These are phyloP conservation scores for Didymella sp. DNA, from an alignment of 2,329 filamentous ascomycete genomes.

Conservation along the genomic window DNA sequence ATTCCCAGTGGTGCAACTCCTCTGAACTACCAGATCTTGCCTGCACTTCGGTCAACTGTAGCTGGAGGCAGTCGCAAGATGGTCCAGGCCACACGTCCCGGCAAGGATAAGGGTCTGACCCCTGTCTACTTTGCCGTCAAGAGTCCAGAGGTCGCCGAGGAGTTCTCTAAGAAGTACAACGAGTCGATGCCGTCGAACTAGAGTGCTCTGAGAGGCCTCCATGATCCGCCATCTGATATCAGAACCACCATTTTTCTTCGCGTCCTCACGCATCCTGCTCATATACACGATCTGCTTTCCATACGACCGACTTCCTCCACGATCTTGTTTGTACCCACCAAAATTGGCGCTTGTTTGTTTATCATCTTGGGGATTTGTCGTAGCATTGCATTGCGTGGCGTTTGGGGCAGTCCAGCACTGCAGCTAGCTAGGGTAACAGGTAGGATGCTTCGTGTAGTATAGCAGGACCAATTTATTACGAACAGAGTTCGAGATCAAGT, in stretches of 20 bases:
- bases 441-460: constrained; percentile 13
- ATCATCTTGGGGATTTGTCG: constrained; percentile 10
- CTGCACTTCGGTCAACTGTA: constrained; percentile 32
- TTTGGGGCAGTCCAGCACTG: constrained; percentile 17
- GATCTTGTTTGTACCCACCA: constrained; percentile 5
- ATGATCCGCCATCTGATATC: neutral
- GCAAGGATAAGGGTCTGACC: constrained; percentile 34
- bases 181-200: constrained; percentile 32
- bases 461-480: constrained; percentile 5
- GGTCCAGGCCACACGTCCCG: constrained; percentile 34
- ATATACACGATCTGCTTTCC: neutral
- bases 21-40: constrained; percentile 44
- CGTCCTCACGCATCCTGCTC: neutral
- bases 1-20: constrained; percentile 40
- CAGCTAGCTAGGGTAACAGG: constrained; percentile 4
- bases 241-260: neutral
- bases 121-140: constrained; percentile 39
- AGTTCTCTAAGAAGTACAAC: constrained; percentile 42
- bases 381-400: constrained; percentile 29
- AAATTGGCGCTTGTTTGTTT: constrained; percentile 18
- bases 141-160: constrained; percentile 38
- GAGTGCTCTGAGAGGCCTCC: neutral
- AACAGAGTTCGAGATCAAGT: neutral
- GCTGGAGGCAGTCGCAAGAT: constrained; percentile 40
- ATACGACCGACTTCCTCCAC: neutral